These are phyloP conservation scores for Marasmius oreades DNA, from an alignment of 1,284 basidiomycete species.

Conservation along the genomic window DNA sequence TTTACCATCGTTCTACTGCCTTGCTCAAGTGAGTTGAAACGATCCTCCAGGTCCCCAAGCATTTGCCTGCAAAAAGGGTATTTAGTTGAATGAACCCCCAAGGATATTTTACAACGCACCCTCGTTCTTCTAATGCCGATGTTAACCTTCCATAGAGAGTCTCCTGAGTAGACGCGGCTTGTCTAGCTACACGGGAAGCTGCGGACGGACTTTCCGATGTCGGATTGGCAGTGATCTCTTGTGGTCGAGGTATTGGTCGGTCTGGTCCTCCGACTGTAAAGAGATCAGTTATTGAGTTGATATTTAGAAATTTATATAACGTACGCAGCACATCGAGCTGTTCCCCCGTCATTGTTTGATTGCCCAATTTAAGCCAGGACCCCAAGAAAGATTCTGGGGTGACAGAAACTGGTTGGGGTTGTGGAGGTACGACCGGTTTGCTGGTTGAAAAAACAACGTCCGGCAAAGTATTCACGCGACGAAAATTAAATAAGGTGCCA, in stretches of 20 bases:
- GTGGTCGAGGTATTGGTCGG: slow-evolving; percentile 39
- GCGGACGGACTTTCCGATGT: slow-evolving; percentile 16
- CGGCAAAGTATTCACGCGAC: slow-evolving; percentile 46
- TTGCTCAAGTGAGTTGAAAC: slow-evolving; percentile 57
- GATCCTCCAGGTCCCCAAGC: slow-evolving; percentile 57
- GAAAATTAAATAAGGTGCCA: slow-evolving; percentile 55
- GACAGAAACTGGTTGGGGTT: slow-evolving; percentile 58
- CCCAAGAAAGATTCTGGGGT: slow-evolving; percentile 53
- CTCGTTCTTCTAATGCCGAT: slow-evolving; percentile 58
- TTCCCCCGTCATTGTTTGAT: slow-evolving; percentile 44
- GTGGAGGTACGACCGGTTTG: slow-evolving; percentile 40
- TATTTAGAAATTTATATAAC: slow-evolving; percentile 23
- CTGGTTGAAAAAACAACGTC: slow-evolving; percentile 46
- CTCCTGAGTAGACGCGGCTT: slow-evolving; percentile 35
- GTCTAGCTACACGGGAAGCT: slow-evolving; percentile 28
- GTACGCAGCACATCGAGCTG: slow-evolving; percentile 57
- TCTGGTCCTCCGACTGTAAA: slow-evolving; percentile 59
- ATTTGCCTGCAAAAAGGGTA: slow-evolving; percentile 40
- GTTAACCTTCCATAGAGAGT: slow-evolving; percentile 47
- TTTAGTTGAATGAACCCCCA: slow-evolving; percentile 5
- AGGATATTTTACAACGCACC: slow-evolving; percentile 35
- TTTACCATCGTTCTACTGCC: slow-evolving; percentile 62
- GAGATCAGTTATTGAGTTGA: slow-evolving; percentile 6
- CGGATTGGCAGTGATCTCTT: slow-evolving; percentile 11
- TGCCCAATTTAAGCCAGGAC: slow-evolving; percentile 48